Conservation (phyloP, 1,284 basidiomycete species). For the Meira nashicola region DNA sequence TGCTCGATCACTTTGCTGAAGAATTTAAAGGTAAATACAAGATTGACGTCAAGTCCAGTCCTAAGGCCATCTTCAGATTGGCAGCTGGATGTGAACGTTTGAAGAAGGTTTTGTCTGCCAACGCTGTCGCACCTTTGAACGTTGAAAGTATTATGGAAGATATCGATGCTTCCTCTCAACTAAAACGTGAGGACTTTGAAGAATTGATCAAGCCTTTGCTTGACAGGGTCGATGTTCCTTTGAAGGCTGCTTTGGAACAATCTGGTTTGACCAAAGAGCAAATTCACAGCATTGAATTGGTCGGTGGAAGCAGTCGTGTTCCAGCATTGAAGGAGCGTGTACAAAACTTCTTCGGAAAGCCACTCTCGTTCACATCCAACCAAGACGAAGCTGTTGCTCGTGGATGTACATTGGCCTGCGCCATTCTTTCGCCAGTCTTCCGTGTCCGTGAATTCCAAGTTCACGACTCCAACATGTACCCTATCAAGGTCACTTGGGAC, state of each 20-base stretch:
- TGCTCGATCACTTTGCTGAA: conserved; percentile 50
- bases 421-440: conserved; percentile 52
- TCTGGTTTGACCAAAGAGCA: conserved; percentile 48
- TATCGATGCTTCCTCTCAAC: conserved; percentile 49
- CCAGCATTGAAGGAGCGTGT: conserved; percentile 56
- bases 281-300: conserved; percentile 49
- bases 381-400: conserved; percentile 51
- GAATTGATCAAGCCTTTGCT: conserved; percentile 45
- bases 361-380: conserved; percentile 53
- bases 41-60: conserved; percentile 50
- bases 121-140: conserved; percentile 50
- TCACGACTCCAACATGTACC: conserved; percentile 50
- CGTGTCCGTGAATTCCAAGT: conserved; percentile 50
- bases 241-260: conserved; percentile 45
- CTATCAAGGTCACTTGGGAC: conserved; percentile 53
- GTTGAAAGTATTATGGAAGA: conserved; percentile 53
- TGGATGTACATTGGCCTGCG: conserved; percentile 51
- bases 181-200: conserved; percentile 53
- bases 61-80: conserved; percentile 51
- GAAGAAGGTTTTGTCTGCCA: conserved; percentile 53
- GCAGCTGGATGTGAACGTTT: conserved; percentile 50
- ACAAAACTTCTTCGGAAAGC: conserved; percentile 60
- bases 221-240: conserved; percentile 37
- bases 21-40: conserved; percentile 54
- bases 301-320: conserved; percentile 50